Percentiles rank a stretch among this genome's conserved stretches.
phyloP scores from a whole-genome alignment of 441 rosid species.

The Daphne laureola region DNA sequence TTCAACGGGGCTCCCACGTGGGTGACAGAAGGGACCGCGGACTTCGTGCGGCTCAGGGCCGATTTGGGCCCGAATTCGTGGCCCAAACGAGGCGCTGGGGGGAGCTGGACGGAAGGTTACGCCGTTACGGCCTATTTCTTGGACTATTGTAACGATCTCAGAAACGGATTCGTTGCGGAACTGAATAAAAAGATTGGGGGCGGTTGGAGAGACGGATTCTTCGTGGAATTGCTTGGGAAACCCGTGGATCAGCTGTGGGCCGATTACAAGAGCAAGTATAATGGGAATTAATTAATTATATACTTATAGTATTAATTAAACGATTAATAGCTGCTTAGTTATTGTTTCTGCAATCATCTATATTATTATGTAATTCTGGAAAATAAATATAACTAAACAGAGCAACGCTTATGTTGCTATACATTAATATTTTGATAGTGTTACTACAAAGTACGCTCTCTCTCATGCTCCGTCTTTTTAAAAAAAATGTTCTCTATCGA shows the following conservation, averaged over 20 bases:
- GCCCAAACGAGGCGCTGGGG: conserved; percentile 38
- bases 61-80: conserved; percentile 28
- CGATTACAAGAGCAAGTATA: conserved; percentile 35
- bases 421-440: no score
- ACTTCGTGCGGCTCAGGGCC: conserved; percentile 39
- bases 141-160: conserved; percentile 33
- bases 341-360: no score
- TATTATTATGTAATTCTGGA: no score
- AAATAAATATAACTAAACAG: no score
- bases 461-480: no score
- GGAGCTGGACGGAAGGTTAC: conserved; percentile 41
- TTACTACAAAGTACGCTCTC: no score
- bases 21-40: conserved; percentile 37
- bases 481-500: no score
- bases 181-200: conserved; percentile 38
- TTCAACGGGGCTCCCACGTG: conserved; percentile 31
- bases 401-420: no score
- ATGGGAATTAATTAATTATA: no score
- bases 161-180: conserved; percentile 37
- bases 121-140: conserved; percentile 42
- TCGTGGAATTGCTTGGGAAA: conserved; percentile 34
- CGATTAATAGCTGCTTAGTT: no score
- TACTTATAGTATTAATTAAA: no score
- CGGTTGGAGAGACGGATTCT: conserved; percentile 25
- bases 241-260: conserved; percentile 33